Conservation (phyloP, 164 flowering plant genomes). For the Magnolia changhungtana region DNA sequence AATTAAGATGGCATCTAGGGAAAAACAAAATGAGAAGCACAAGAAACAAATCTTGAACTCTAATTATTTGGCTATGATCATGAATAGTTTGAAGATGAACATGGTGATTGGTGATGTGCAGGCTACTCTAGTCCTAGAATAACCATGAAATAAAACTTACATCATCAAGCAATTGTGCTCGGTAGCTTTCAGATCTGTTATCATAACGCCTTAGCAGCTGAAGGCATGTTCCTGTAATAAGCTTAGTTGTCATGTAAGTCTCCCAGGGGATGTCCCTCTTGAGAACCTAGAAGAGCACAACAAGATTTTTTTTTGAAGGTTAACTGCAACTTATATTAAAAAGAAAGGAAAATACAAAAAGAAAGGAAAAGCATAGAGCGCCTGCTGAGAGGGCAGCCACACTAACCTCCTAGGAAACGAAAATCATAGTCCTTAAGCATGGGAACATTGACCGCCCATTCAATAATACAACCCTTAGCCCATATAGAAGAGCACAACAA, state of each 20-base stretch:
- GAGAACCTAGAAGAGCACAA: slow-evolving; percentile 55
- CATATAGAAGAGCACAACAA: slow-evolving; percentile 20
- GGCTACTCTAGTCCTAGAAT: not conserved
- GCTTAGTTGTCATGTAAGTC: slow-evolving; percentile 91
- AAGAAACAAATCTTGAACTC: not conserved
- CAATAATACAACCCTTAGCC: too few relatives aligned
- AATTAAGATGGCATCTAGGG: not conserved
- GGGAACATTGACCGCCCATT: too few relatives aligned
- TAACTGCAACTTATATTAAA: too few relatives aligned
- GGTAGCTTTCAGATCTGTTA: slow-evolving; percentile 68
- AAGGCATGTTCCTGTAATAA: slow-evolving; percentile 87
- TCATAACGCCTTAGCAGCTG: slow-evolving; percentile 93
- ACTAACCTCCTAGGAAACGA: too few relatives aligned
- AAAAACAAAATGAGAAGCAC: not conserved
- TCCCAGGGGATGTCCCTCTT: slow-evolving; percentile 99
- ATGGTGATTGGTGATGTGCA: not conserved
- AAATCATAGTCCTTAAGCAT: too few relatives aligned
- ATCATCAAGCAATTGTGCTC: slow-evolving; percentile 82
- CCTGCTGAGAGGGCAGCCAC: too few relatives aligned
- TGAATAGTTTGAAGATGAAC: too few relatives aligned
- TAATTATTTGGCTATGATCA: not conserved
- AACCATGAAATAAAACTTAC: slow-evolving; percentile 32
- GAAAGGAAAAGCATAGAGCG: too few relatives aligned
- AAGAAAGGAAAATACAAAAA: too few relatives aligned
- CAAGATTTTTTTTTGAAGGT: slow-evolving; percentile 4